These are phyloP conservation scores for Leishmania braziliensis DNA, from an alignment of 208 protist species.

Conservation along the genomic window DNA sequence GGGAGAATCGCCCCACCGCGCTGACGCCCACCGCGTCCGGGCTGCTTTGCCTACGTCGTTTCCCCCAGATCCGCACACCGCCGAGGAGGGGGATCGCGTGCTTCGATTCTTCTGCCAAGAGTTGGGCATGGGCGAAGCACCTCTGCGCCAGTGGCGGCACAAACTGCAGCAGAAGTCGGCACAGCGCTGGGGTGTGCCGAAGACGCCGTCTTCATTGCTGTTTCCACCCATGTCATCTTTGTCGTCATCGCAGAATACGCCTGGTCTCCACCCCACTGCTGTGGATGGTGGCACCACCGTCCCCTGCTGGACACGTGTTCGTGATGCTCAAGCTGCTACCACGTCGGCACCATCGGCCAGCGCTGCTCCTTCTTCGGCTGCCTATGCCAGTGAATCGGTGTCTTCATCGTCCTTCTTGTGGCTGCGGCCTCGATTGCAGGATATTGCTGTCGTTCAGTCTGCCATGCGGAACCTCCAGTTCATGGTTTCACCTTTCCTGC, in stretches of 20 bases:
- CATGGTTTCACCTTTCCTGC: constrained; percentile 70
- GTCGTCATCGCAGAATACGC: not conserved
- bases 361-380: not conserved
- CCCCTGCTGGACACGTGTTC: constrained; percentile 19
- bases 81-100: constrained; percentile 47
- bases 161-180: constrained; percentile 17
- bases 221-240: not conserved
- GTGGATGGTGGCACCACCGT: constrained; percentile 1
- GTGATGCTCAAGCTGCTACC: not conserved
- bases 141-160: constrained; percentile 54
- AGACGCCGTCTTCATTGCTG: not conserved
- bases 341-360: not conserved
- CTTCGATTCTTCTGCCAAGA: constrained; percentile 66
- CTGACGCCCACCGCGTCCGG: not conserved
- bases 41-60: constrained; percentile 1
- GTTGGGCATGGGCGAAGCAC: constrained; percentile 56
- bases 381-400: not conserved
- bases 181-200: constrained; percentile 37
- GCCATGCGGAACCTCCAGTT: constrained; percentile 43
- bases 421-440: constrained; percentile 45
- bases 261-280: not conserved
- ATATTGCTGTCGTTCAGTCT: constrained; percentile 51
- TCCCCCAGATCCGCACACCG: constrained; percentile 33
- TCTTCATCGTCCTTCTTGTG: constrained; percentile 20
- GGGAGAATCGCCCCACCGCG: not conserved